Evolutionary conservation across 371 early-diverging fungal genomes (phyloP), one percentile per base, ranked within the genome.

Genomic region (Rhizopus sp.): DNA sequence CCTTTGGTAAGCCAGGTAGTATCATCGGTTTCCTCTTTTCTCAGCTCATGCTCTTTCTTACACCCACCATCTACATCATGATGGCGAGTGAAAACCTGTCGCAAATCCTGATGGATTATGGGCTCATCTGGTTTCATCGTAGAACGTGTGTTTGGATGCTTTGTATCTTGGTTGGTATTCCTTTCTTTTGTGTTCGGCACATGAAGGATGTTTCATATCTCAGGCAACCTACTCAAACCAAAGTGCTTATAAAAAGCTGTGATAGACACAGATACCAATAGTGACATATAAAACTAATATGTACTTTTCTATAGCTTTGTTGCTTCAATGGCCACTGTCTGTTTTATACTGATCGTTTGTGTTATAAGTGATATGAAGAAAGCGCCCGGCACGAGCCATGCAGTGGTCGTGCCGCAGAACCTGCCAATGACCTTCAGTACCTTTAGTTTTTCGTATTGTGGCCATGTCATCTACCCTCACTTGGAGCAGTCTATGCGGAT

Each of bases 391-490:
- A 59, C 70, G 23, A 50, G 60, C 1, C 82, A 82, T 61, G 71
- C 73, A 39, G 16, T 57, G 10, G 82, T 73, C 17, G 78, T 81
- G 32, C 69, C 73, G 52, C 55, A 70, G 34, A 77, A 84, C 16
- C 68, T 87, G 30, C 84, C 87, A 3, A 57, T 80, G 8, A 77
- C 87, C 0, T 66, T 87, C 10, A 76, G 80, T 12, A 85, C 87
- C 4, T 86, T 92, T 46, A 89, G 87, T 42, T 90, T 90, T 59
- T 84, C 86, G 52, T 92, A 84, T 62, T 89, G 91, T 53, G 92
- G 91, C 31, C 91, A 90, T 65, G 83, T 86, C 23, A 84, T 91
- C 45, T 92, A 88, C 40, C 91, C 93, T 13, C 89, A 92, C 62
- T 82, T 93, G 23, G 91, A 93, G 65, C 81, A 81, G 30, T 87